These are phyloP conservation scores for Cryphonectria parasitica DNA, from an alignment of 2,329 filamentous ascomycete genomes.

Conservation along the genomic window DNA sequence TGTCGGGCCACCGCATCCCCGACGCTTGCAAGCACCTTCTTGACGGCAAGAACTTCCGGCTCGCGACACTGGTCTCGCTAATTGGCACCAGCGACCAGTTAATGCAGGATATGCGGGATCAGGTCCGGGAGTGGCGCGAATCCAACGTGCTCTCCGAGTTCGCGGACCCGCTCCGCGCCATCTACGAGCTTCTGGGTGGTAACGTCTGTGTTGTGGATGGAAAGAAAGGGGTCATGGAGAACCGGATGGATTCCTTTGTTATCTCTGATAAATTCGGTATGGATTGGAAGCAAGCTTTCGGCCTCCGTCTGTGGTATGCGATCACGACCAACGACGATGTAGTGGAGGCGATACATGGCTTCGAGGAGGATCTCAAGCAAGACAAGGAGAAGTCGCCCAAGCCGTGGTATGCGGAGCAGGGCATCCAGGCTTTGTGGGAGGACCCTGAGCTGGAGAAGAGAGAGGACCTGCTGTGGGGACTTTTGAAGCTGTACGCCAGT, in stretches of 20 bases:
- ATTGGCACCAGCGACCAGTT: constrained; percentile 74
- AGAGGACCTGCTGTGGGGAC: constrained; percentile 84
- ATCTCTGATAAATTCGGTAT: constrained; percentile 84
- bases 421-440: constrained; percentile 61
- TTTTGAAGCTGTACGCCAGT: constrained; percentile 80
- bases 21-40: constrained; percentile 83
- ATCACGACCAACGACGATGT: constrained; percentile 70
- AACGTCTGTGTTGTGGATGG: constrained; percentile 86
- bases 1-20: constrained; percentile 77
- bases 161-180: constrained; percentile 76
- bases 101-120: constrained; percentile 75
- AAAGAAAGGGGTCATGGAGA: constrained; percentile 74
- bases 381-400: constrained; percentile 72
- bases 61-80: constrained; percentile 83
- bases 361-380: constrained; percentile 72
- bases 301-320: constrained; percentile 87
- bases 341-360: constrained; percentile 72
- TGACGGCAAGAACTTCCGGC: constrained; percentile 75
- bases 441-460: constrained; percentile 61
- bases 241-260: constrained; percentile 77
- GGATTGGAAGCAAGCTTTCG: constrained; percentile 93
- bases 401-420: constrained; percentile 71
- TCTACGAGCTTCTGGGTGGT: constrained; percentile 88
- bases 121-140: constrained; percentile 83
- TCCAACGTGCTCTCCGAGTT: constrained; percentile 88